Evolutionary conservation across 768 basidiomycete species (phyloP), one percentile per base, ranked within the genome.

Genomic region (Dendrothele bispora): DNA sequence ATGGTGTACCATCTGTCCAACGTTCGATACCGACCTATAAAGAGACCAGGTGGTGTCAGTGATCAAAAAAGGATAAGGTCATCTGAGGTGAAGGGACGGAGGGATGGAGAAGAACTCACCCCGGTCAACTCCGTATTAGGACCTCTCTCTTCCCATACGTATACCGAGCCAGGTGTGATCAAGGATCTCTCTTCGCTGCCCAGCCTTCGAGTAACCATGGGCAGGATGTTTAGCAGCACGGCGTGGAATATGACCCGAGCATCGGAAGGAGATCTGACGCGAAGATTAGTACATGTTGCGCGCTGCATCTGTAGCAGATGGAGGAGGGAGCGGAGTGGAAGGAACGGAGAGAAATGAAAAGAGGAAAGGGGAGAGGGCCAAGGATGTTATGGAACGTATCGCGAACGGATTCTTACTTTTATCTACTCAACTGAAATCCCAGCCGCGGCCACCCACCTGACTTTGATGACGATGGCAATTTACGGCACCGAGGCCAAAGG

Each of bases 71-170:
- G 15, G 22, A 48, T 17, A 49, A 52, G 20, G 32, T 32, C 46
- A 48, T n/a, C n/a, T 53, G 40, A 53, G 38, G 39, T 39, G 39
- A 28, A 26, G 32, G 20, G 17, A 26, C 18, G 27, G n/a, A 17
- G 21, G 18, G 11, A 37, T 38, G 30, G 24, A 24, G 18, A 34
- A 41, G 3, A 30, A 68, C 78, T 61, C 66, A 88, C 86, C 53
- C 87, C 86, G 49, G 84, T 86, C 24, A 85, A 70, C 53, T 88
- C 88, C 40, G 83, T 73, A 48, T 84, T 80, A 32, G 85, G 79
- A 1, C 83, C 83, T 46, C 89, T 75, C 64, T 91, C 89, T 60
- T 91, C 89, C 88, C 88, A 91, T 14, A 91, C 88, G 56, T 87
- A 91, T 6, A 90, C 83, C 42, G 80, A 81, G 17, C 89, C 89